Conservation (phyloP, 345 rosid genomes). For the Garcia nutans region DNA sequence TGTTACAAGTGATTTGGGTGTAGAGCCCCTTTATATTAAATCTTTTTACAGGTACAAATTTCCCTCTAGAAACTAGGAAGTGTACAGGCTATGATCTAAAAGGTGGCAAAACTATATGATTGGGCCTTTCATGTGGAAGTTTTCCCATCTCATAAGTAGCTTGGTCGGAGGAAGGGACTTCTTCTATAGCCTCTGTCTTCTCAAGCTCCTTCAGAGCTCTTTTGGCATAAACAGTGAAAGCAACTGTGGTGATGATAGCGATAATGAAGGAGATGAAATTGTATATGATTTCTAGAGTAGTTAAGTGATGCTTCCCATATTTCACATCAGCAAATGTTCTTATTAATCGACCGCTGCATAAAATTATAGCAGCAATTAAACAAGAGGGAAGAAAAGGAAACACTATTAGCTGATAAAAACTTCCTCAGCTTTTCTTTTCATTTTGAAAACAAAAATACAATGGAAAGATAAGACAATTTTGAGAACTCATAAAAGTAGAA, state of each 20-base stretch:
- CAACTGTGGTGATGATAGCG: slow-evolving; percentile 20
- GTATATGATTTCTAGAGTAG: slow-evolving; percentile 28
- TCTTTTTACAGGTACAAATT: slow-evolving; percentile 23
- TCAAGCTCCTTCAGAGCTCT: slow-evolving; percentile 32
- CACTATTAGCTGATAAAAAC: neutral
- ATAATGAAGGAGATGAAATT: slow-evolving; percentile 26
- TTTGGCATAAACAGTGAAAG: slow-evolving; percentile 33
- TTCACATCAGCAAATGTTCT: slow-evolving; percentile 26
- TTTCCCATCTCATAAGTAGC: slow-evolving; percentile 22
- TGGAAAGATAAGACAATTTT: neutral
- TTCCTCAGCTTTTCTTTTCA: neutral
- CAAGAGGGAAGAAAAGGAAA: neutral
- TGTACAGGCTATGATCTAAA: slow-evolving; percentile 6
- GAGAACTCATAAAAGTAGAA: neutral
- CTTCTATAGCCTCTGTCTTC: slow-evolving; percentile 12
- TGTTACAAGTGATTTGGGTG: neutral
- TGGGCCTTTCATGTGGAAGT: slow-evolving; percentile 18
- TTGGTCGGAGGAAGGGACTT: neutral
- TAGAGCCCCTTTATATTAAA: slow-evolving; percentile 4
- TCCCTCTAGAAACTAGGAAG: neutral
- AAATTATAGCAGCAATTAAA: slow-evolving; percentile 10
- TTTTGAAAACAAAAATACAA: too few species aligned
- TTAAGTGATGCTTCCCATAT: slow-evolving; percentile 29
- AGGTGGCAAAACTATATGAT: slow-evolving; percentile 12
- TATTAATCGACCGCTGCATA: slow-evolving; percentile 52